Evolutionary conservation across 2,329 filamentous ascomycete genomes (phyloP), one percentile per base, ranked within the genome.

Genomic region (Pseudopyrenochaeta lycopersici): DNA sequence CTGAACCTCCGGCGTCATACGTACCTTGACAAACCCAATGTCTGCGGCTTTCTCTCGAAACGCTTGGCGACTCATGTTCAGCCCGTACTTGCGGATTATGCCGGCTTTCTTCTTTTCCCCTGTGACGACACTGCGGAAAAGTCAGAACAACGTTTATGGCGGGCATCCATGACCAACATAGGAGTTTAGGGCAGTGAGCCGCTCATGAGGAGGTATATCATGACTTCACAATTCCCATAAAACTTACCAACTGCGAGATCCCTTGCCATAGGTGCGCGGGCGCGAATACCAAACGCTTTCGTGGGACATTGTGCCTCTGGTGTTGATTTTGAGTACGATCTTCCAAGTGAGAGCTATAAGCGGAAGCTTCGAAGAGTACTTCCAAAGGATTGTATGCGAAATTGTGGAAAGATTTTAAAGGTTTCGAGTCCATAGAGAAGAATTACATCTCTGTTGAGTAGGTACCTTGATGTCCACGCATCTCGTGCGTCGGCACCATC

Each of bases 21-120:
- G 43, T 53, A 88, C 85, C 85, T 88, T 88, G 76, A 82, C 78
- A 79, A 88, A 88, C 59, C 86, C 86, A 73, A 88, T 88, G 76
- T 88, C 86, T 67, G 77, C 75, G 63, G 82, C 80, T 82, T 88
- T 88, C 80, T 88, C 86, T 66, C 86, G 76, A 80, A 88, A 88
- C 80, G 85, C 88, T 78, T 85, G 82, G 79, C 85, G 84, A 80
- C 85, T 87, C 81, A 88, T 86, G 73, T 96, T 92, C 73, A 97
- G 86, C 76, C 94, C 94, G 84, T 98, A 98, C 84, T 99, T 99
- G 85, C 95, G 93, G 86, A 99, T 97, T 71, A 99, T 87, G 92
- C 95, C 95, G 73, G 94, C 93, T 15, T 63, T 64, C 50, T 71
- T 71, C 51, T 62, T 70, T 17, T 60, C 54, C 32, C 68, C 68